A percentile compares a stretch with the other conserved stretches of the same genome.
Conservation (phyloP, 768 basidiomycete genomes). For the Agaricus subrufescens region DNA sequence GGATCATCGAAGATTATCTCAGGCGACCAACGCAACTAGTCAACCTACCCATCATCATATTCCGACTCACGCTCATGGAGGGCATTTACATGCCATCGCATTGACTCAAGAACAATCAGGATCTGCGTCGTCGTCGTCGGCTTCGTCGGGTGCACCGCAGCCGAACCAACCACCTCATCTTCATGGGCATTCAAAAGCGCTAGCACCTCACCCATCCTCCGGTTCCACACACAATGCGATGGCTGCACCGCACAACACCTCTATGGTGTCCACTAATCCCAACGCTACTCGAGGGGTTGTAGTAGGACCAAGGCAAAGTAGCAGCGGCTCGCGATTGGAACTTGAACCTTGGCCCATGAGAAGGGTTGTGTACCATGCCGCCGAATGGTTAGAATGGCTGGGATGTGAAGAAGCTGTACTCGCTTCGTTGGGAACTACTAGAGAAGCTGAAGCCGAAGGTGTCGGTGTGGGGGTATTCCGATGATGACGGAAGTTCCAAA, state of each 20-base stretch:
- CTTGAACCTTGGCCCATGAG: slow-evolving; percentile 55
- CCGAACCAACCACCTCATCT: neutral
- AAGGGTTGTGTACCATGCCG: slow-evolving; percentile 44
- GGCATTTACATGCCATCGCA: slow-evolving; percentile 4
- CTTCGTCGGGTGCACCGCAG: no score
- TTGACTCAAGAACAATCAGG: neutral
- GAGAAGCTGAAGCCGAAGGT: slow-evolving; percentile 9
- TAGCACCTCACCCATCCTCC: neutral
- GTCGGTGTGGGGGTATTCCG: slow-evolving; percentile 6
- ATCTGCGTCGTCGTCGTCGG: no score
- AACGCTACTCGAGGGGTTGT: neutral
- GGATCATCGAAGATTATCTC: neutral
- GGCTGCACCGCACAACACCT: neutral
- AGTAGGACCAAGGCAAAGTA: slow-evolving; percentile 9
- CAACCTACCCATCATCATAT: slow-evolving; percentile 2
- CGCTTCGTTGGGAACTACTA: slow-evolving; percentile 5
- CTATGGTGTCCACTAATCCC: neutral
- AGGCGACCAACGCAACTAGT: neutral
- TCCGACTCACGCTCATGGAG: slow-evolving; percentile 8
- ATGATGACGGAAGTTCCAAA: neutral
- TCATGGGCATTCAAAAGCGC: neutral
- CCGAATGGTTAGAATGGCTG: slow-evolving; percentile 63
- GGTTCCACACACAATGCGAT: neutral
- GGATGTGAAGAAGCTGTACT: slow-evolving; percentile 52
- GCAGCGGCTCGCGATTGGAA: slow-evolving; percentile 23